Evolutionary conservation across 306 rosid genomes (phyloP).

Genomic region (Quercus glauca): DNA sequence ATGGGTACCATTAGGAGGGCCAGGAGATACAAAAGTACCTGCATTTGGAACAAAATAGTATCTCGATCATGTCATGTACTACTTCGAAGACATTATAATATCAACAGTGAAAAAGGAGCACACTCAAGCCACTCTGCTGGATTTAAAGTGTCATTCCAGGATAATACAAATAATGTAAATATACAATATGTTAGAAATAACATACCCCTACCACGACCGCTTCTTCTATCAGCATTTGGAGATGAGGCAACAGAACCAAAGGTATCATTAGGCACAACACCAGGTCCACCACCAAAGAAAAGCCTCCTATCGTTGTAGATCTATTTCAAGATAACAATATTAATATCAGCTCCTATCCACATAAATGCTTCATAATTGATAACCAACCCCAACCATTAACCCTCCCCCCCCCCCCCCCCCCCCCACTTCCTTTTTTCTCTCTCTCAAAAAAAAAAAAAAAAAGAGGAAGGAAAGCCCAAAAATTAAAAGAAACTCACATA

Average conservation of each 20-base stretch:
- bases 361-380: not conserved
- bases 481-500: constrained; percentile 2
- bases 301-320: constrained; percentile 93
- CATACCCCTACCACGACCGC: constrained; percentile 91
- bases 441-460: not conserved
- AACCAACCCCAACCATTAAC: not conserved
- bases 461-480: not conserved
- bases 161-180: not conserved
- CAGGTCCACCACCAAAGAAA: constrained; percentile 91
- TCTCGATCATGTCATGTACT: not conserved
- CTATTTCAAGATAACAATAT: constrained; percentile 37
- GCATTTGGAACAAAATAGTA: constrained; percentile 20
- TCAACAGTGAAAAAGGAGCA: constrained; percentile 1
- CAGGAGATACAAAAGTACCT: constrained; percentile 87
- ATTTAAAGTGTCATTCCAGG: not conserved
- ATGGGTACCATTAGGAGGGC: constrained; percentile 89
- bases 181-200: not conserved
- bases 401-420: not conserved
- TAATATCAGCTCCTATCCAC: not conserved
- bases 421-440: too few species aligned
- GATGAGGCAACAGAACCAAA: constrained; percentile 59
- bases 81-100: not conserved
- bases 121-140: not conserved
- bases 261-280: constrained; percentile 70
- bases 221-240: constrained; percentile 68